These are phyloP conservation scores for Talaromyces sp. DNA, from an alignment of 2,329 filamentous ascomycete genomes.

Conservation along the genomic window DNA sequence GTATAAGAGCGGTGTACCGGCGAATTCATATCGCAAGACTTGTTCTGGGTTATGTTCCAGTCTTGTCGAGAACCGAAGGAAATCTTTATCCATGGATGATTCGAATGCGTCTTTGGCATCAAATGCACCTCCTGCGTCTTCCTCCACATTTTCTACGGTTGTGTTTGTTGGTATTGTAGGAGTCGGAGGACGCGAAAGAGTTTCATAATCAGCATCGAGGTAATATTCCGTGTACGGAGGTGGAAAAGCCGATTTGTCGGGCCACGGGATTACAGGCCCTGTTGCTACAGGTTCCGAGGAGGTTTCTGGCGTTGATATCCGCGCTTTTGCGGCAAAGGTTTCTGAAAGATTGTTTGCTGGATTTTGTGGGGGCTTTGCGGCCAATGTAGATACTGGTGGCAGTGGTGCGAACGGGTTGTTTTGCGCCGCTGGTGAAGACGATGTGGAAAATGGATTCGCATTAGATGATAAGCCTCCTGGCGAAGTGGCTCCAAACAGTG, in stretches of 20 bases:
- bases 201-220: constrained; percentile 90
- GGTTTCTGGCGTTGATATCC: constrained; percentile 44
- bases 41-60: constrained; percentile 79
- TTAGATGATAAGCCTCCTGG: constrained; percentile 46
- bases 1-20: constrained; percentile 72
- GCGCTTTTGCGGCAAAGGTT: constrained; percentile 70
- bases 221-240: constrained; percentile 71
- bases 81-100: constrained; percentile 69
- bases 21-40: constrained; percentile 76
- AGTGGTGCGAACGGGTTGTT: constrained; percentile 61
- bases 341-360: constrained; percentile 64
- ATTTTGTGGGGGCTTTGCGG: constrained; percentile 41
- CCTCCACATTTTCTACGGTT: constrained; percentile 40
- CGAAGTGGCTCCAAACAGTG: constrained; percentile 58
- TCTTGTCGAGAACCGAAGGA: constrained; percentile 76
- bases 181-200: constrained; percentile 59
- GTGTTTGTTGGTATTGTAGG: constrained; percentile 50
- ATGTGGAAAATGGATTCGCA: constrained; percentile 58
- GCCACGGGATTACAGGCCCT: constrained; percentile 69
- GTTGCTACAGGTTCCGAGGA: constrained; percentile 33
- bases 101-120: constrained; percentile 70
- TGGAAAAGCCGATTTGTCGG: constrained; percentile 61
- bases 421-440: constrained; percentile 31
- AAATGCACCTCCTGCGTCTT: constrained; percentile 33
- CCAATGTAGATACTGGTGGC: constrained; percentile 38